Evolutionary conservation across 345 rosid species (phyloP), one percentile per base, ranked within the genome.

Genomic region (Sonneratia caseolaris): DNA sequence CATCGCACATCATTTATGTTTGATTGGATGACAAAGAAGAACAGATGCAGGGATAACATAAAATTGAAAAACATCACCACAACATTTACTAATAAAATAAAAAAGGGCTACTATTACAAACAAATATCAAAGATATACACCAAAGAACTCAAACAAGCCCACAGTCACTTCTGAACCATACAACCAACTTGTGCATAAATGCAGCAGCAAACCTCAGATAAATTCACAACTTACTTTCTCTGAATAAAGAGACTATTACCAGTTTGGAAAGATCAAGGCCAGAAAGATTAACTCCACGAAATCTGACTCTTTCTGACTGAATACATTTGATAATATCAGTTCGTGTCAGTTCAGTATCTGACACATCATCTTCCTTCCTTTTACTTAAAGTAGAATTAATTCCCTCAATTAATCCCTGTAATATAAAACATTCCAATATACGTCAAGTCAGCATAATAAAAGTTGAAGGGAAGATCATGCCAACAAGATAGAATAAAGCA

Each of bases 241-340:
- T 18, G 49, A 19, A 3, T 67, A 67, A 0, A 69, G 43, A 74
- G 69, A 72, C 80, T 42, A 70, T 72, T 89, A 90, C 98, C 95
- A 94, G 83, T 78, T 94, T 91, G 64, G 98, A 94, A 68, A 94
- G 96, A 82, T 94, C 95, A 70, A 94, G 80, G 62, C 96, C 96
- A 75, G 95, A 84, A 77, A 94, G 91, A 83, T 88, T 90, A 79
- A 94, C 76, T 43, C 97, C 97, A 65, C 96, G 89, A 78, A 94
- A 87, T 81, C 84, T 88, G 73, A 85, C 88, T 85, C 62, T 87
- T 64, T 88, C 83, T 13, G 89, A 88, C 77, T 91, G 98, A 80
- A 85, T 88, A 72, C 98, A 91, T 76, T 88, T 94, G 82, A 91
- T 91, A 79, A 91, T 85, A 82, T 94, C 97, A 61, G 81, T 76